A percentile compares a stretch with the other conserved stretches of the same genome.
phyloP scores from a whole-genome alignment of 139 green algal genomes.

The Microglena sp. region DNA sequence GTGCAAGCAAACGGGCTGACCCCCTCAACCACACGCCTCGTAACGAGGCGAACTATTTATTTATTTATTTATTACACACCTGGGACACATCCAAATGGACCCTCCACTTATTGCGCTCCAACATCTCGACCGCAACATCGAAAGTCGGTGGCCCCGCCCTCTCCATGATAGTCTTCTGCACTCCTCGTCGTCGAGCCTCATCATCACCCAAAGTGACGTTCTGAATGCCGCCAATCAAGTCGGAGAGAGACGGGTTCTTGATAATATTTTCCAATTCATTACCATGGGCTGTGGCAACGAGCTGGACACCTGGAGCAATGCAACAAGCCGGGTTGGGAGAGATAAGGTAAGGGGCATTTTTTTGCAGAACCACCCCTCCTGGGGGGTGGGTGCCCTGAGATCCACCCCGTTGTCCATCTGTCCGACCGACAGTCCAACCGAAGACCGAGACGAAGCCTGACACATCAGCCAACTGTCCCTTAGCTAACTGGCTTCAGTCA shows the following conservation, averaged over 20 bases:
- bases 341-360: no score
- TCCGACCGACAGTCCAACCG: no score
- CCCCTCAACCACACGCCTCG: no score
- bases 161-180: slow-evolving; percentile 95
- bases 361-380: no score
- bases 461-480: no score
- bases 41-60: no score
- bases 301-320: slow-evolving; percentile 59
- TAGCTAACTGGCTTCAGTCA: no score
- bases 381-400: no score
- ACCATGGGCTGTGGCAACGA: slow-evolving; percentile 93
- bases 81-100: slow-evolving; percentile 48
- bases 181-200: slow-evolving; percentile 74
- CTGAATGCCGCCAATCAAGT: slow-evolving; percentile 27
- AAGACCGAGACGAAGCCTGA: no score
- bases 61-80: slow-evolving; percentile 13
- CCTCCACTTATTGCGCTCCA: slow-evolving; percentile 31
- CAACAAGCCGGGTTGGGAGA: background rate
- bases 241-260: slow-evolving; percentile 81
- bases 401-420: no score
- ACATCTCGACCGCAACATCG: slow-evolving; percentile 91
- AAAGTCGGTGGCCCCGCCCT: slow-evolving; percentile 83
- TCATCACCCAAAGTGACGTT: slow-evolving; percentile 73
- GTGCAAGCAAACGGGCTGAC: no score
- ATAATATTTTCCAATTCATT: slow-evolving; percentile 95